phyloP scores from a whole-genome alignment of 2,329 filamentous ascomycete genomes.

The Anisogramma anomala region DNA sequence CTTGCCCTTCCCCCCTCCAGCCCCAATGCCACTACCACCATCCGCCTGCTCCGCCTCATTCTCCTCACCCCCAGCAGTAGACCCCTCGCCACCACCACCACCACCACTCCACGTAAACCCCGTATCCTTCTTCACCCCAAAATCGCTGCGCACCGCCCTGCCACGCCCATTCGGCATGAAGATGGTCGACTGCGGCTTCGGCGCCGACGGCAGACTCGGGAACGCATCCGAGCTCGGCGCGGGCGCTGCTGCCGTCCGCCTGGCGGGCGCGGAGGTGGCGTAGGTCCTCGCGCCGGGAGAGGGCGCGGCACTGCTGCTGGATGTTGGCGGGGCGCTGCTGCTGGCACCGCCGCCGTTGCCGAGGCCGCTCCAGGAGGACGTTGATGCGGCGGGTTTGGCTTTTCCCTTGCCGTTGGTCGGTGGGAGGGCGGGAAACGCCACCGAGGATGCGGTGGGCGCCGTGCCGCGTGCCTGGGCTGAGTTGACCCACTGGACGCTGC shows the following conservation, averaged over 20 bases:
- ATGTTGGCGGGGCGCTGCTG: too few relatives aligned
- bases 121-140: conserved; percentile 32
- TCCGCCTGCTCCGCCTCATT: conserved; percentile 19
- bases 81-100: conserved; percentile 19
- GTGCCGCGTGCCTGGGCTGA: conserved; percentile 10
- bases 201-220: conserved; percentile 68
- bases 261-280: conserved; percentile 1
- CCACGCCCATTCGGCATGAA: conserved; percentile 43
- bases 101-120: conserved; percentile 42
- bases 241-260: conserved; percentile 11
- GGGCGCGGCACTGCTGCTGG: too few relatives aligned
- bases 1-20: conserved; percentile 41
- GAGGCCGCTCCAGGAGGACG: conserved; percentile 17
- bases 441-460: conserved; percentile 18
- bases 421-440: conserved; percentile 35
- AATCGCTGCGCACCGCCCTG: conserved; percentile 43
- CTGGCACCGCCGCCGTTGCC: conserved; percentile 6
- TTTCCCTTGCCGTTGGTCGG: conserved; percentile 13
- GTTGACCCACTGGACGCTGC: conserved; percentile 9
- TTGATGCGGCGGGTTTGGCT: neutral
- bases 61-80: conserved; percentile 15
- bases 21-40: conserved; percentile 18
- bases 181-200: conserved; percentile 54
- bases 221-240: conserved; percentile 51
- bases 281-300: too few relatives aligned